Evolutionary conservation across 2,329 filamentous ascomycete genomes (phyloP), one percentile per base, ranked within the genome.

Genomic region (Aspergillus proliferans): DNA sequence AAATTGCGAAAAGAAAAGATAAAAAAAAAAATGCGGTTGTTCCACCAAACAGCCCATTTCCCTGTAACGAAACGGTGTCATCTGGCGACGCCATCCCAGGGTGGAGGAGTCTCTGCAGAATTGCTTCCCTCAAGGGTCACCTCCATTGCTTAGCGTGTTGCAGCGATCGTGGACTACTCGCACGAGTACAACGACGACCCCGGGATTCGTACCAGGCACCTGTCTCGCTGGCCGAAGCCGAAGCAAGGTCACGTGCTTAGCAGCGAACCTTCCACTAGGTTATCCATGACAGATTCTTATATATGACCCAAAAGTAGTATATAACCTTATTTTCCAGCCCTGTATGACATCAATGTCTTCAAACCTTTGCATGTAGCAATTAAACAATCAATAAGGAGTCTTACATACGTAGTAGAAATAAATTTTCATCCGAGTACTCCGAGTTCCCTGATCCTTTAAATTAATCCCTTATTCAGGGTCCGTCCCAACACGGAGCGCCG

Each of bases 91-190:
- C 77, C 76, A 77, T 68, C 70, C 68, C 70, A 71, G 75, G 76
- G 74, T 73, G 75, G 71, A 73, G 67, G 66, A 66, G 63, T 73
- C 75, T 78, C 75, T 80, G 77, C 76, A 75, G 74, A 76, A 79
- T 80, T 75, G 67, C 77, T 79, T 76, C 75, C 73, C 77, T 80
- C 74, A 77, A 78, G 75, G 53, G 56, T 79, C 64, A 69, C 63
- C 65, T 73, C 70, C 74, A 77, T 75, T 69, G 70, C 77, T 79
- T 76, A 80, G 59, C 70, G 71, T 66, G 67, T 63, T 64, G 58
- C 71, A 78, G 71, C 76, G 53, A 69, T 79, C 77, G 72, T 70
- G 69, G 73, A 75, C 74, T 79, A 71, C 76, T 74, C 73, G 64
- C 68, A 71, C 74, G 77, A 79, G 77, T 79, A 68, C 65, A 69